Percentiles rank a stretch among this genome's conserved stretches.
Conservation (phyloP, 2,329 filamentous ascomycete species). For the Pseudocercospora fijiensis region DNA sequence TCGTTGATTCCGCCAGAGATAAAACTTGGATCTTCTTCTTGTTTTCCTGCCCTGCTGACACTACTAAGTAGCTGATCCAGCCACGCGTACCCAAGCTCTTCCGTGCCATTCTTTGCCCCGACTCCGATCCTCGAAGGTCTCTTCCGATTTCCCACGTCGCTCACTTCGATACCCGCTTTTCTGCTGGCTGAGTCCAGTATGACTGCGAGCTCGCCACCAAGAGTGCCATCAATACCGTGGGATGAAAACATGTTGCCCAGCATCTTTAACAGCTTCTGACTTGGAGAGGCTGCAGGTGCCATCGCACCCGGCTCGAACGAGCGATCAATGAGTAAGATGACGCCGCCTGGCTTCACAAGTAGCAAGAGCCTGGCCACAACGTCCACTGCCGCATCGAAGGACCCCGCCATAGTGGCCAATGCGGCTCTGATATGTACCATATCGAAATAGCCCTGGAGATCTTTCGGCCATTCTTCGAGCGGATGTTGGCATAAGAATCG, state of each 20-base stretch:
- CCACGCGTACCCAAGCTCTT: conserved; percentile 15
- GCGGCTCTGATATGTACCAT: conserved; percentile 7
- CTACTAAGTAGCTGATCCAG: conserved; percentile 7
- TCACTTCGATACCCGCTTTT: conserved; percentile 8
- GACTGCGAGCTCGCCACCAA: conserved; percentile 12
- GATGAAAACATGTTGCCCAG: conserved; percentile 13
- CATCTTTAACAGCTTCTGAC: conserved; percentile 11
- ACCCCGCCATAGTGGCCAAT: not conserved
- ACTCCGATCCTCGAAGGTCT: conserved; percentile 10
- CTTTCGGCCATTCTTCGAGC: conserved; percentile 10
- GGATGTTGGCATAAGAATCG: conserved; percentile 13
- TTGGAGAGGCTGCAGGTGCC: not conserved
- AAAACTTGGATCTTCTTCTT: not conserved
- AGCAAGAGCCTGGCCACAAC: conserved; percentile 5
- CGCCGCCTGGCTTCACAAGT: conserved; percentile 12
- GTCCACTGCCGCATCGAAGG: conserved; percentile 12
- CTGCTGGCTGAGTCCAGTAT: conserved; percentile 14
- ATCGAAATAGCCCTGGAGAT: conserved; percentile 17
- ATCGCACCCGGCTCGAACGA: conserved; percentile 2
- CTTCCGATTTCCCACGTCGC: conserved; percentile 10
- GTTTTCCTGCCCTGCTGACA: not conserved
- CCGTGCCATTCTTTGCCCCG: conserved; percentile 3
- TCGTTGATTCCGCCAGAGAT: conserved; percentile 6
- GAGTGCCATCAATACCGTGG: conserved; percentile 10
- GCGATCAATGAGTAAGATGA: conserved; percentile 8